Conservation (phyloP, 495 filamentous ascomycete genomes). For the Xylaria longipes region DNA sequence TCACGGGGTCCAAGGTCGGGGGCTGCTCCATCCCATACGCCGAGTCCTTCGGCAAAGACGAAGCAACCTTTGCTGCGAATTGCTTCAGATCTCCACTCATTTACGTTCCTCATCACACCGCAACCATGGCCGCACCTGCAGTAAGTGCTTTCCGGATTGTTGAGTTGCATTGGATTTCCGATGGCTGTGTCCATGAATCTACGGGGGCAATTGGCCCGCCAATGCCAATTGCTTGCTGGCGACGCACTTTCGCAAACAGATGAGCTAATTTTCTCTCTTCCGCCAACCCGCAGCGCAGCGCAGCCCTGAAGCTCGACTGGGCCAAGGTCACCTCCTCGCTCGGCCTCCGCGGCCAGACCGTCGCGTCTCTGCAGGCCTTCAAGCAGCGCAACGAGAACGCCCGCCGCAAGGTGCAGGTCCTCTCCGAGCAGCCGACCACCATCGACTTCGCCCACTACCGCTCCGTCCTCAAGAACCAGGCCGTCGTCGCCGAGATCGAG, state of each 20-base stretch:
- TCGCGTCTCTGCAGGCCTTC: conserved; percentile 87
- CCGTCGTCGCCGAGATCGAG: conserved; percentile 95
- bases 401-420: conserved; percentile 84
- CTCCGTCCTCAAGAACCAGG: conserved; percentile 87
- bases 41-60: conserved; percentile 41
- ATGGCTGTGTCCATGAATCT: background rate
- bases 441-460: conserved; percentile 97
- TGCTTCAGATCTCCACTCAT: conserved; percentile 53
- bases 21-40: conserved; percentile 20
- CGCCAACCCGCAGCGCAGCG: conserved; percentile 76
- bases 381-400: conserved; percentile 99
- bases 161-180: background rate
- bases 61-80: conserved; percentile 43
- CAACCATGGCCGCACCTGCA: conserved; percentile 86
- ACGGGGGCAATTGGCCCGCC: conserved; percentile 11
- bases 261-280: conserved; percentile 58
- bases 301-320: conserved; percentile 99
- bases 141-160: conserved; percentile 63
- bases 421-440: conserved; percentile 77
- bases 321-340: conserved; percentile 86
- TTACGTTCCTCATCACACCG: conserved; percentile 56
- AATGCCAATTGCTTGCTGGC: conserved; percentile 21
- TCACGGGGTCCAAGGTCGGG: conserved; percentile 30
- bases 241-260: conserved; percentile 23
- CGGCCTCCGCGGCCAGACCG: conserved; percentile 94